Conservation (phyloP, 2,329 filamentous ascomycete genomes). For the Coccinonectria pachysandricola region DNA sequence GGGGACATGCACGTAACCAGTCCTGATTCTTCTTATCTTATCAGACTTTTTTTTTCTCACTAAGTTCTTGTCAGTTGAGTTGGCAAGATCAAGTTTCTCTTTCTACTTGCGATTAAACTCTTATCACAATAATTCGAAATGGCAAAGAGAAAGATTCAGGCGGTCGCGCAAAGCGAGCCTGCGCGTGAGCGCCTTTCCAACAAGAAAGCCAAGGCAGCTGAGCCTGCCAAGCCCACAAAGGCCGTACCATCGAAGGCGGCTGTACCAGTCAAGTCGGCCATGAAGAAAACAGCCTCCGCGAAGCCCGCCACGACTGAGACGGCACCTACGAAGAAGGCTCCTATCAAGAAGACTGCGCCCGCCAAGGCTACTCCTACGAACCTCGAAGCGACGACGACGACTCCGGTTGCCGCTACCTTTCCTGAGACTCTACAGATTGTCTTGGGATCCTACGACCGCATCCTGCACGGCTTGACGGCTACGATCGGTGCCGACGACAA, state of each 20-base stretch:
- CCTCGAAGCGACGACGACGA: no score
- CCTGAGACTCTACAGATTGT: constrained; percentile 72
- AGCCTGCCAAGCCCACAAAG: constrained; percentile 9
- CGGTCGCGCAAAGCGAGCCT: constrained; percentile 17
- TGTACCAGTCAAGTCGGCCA: no score
- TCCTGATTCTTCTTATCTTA: constrained; percentile 20
- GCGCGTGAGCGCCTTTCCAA: constrained; percentile 12
- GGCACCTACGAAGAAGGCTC: constrained; percentile 3
- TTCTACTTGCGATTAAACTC: no score
- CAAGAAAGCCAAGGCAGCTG: constrained; percentile 20
- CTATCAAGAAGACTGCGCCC: constrained; percentile 13
- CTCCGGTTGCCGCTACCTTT: constrained; percentile 9
- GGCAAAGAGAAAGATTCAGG: constrained; percentile 41
- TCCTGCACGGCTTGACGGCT: constrained; percentile 84
- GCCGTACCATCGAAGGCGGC: constrained; percentile 1
- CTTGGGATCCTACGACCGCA: constrained; percentile 85
- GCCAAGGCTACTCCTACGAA: constrained; percentile 16
- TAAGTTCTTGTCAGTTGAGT: no score
- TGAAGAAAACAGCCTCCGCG: no score
- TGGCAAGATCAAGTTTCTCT: no score
- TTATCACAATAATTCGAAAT: constrained; percentile 22
- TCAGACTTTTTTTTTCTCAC: constrained; percentile 22
- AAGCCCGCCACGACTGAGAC: no score
- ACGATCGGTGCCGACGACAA: constrained; percentile 38
- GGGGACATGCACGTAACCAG: constrained; percentile 14